Evolutionary conservation across 768 basidiomycete species (phyloP), one percentile per base, ranked within the genome.

Genomic region (Suillus placidus): DNA sequence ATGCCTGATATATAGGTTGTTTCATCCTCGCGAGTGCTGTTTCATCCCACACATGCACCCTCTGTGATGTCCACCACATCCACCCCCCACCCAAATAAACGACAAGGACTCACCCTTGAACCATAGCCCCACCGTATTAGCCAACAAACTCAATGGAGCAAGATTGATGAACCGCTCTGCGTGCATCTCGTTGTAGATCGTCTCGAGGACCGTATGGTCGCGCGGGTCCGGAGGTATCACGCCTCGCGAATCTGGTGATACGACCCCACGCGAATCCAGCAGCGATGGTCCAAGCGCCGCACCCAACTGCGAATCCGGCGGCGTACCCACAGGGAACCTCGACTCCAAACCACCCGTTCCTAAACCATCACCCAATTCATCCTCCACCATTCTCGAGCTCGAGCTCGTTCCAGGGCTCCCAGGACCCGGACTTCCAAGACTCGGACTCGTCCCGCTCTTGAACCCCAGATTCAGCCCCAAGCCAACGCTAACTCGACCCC

Each of bases 161-260:
- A 84, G 75, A 71, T 92, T 92, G 70, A 93, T 87, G 70, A 90
- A 92, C 42, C 89, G 79, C 16, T 85, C 80, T 6, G 84, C 84
- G 34, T 91, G 87, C 85, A 89, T 88, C 68, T 88, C 86, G 23
- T 78, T 81, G 78, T 91, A 92, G 13, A 91, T 87, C 54, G 76
- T 77, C 69, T 88, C 86, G 30, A 93, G 78, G 14, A 90, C 68
- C 0, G 83, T 81, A 71, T 92, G 91, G 66, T 92, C 89, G 10
- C 88, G 80, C 4, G 91, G 90, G 71, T 92, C 85, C 4, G 71
- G 67, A 0, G 86, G 60, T 9, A 52, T 37, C 32, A 30, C 45
- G 12, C 49, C 14, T 51, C 26, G 51, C 7, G 26, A 9, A 9
- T 49, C n/a, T 12, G 3, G n/a, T n/a, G 47, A 10, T 13, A 20